These are phyloP conservation scores for Zoysia matrella DNA, from an alignment of 202 grass and related monocot genomes.

Conservation along the genomic window DNA sequence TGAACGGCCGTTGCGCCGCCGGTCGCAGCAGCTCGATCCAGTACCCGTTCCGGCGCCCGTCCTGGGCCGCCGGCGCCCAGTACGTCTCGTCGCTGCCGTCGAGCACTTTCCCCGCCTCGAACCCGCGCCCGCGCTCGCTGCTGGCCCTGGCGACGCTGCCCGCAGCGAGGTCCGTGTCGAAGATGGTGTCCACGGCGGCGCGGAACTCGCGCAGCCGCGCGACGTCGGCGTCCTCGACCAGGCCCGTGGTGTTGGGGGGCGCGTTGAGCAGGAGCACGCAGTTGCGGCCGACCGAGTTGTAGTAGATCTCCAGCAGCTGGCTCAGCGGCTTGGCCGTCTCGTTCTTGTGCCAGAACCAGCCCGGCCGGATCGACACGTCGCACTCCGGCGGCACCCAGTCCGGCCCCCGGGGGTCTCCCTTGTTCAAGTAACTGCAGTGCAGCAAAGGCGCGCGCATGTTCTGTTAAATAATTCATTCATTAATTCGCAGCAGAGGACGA, in stretches of 20 bases:
- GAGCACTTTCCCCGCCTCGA: slow-evolving; percentile 64
- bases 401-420: slow-evolving; percentile 65
- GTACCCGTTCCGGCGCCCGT: slow-evolving; percentile 45
- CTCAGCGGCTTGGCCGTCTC: slow-evolving; percentile 78
- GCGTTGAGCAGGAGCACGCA: slow-evolving; percentile 94
- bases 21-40: slow-evolving; percentile 72
- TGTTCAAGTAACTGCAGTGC: slow-evolving; percentile 72
- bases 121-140: slow-evolving; percentile 69
- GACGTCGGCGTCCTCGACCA: slow-evolving; percentile 60
- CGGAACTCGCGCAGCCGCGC: slow-evolving; percentile 70
- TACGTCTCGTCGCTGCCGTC: slow-evolving; percentile 71
- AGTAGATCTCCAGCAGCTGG: slow-evolving; percentile 80
- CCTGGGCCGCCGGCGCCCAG: slow-evolving; percentile 62
- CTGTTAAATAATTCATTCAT: too few species aligned
- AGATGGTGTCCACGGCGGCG: slow-evolving; percentile 60
- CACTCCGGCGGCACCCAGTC: slow-evolving; percentile 97
- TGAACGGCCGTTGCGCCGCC: slow-evolving; percentile 35
- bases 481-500: too few species aligned
- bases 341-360: slow-evolving; percentile 97
- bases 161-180: slow-evolving; percentile 63
- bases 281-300: slow-evolving; percentile 88
- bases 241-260: slow-evolving; percentile 75
- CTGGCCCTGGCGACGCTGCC: slow-evolving; percentile 61
- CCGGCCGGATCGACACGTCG: slow-evolving; percentile 87
- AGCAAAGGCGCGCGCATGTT: not conserved